Percentiles rank a stretch among this genome's conserved stretches.
phyloP scores from a whole-genome alignment of 2,329 filamentous ascomycete species.

The Beauveria caledonica region DNA sequence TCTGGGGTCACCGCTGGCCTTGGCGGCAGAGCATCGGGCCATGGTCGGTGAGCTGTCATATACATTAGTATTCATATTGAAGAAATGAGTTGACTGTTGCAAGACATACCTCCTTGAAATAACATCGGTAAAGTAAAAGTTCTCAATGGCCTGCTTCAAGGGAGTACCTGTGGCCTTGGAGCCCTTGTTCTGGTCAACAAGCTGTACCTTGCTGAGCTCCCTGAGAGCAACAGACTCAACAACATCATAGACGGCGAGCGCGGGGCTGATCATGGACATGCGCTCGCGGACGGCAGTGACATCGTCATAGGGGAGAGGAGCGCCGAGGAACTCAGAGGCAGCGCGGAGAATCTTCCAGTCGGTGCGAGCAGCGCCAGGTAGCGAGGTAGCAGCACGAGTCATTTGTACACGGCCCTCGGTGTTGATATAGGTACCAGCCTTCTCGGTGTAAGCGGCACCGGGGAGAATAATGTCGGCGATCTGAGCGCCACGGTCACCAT shows the following conservation, averaged over 20 bases:
- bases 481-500: constrained; percentile 88
- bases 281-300: constrained; percentile 82
- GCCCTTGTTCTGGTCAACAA: constrained; percentile 95
- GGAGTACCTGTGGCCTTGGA: constrained; percentile 61
- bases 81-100: constrained; percentile 7
- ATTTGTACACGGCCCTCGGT: constrained; percentile 95
- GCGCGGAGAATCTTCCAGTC: constrained; percentile 99
- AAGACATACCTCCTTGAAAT: constrained; percentile 82
- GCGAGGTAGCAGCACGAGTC: constrained; percentile 78
- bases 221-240: constrained; percentile 72
- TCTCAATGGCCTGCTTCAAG: constrained; percentile 78
- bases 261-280: constrained; percentile 90
- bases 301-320: constrained; percentile 85
- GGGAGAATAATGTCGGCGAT: constrained; percentile 91
- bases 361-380: constrained; percentile 82
- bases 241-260: constrained; percentile 81
- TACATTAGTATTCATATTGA: constrained; percentile 17
- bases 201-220: constrained; percentile 80
- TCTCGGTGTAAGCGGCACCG: constrained; percentile 94
- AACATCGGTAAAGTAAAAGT: constrained; percentile 97
- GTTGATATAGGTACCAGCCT: constrained; percentile 93
- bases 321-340: constrained; percentile 80
- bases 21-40: constrained; percentile 92
- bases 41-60: constrained; percentile 79
- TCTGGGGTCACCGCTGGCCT: constrained; percentile 70